phyloP scores from a whole-genome alignment of 2,329 filamentous ascomycete genomes.

The Stemphylium beticola region DNA sequence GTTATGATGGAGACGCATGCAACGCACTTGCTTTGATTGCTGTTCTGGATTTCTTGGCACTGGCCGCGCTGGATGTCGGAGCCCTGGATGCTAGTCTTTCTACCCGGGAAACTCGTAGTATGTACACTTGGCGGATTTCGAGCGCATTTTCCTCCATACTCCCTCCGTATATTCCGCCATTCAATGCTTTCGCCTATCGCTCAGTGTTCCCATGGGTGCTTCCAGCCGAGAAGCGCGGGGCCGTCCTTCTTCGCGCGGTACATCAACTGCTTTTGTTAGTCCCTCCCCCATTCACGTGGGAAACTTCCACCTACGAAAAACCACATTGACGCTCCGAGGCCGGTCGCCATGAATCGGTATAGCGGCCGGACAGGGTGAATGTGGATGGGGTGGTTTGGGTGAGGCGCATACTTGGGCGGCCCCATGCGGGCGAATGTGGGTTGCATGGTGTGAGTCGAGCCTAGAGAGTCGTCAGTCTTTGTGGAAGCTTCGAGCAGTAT shows the following conservation, averaged over 20 bases:
- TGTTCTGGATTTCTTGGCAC: slow-evolving; percentile 3
- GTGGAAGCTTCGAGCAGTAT: not conserved
- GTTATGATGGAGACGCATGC: not conserved
- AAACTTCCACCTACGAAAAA: slow-evolving; percentile 77
- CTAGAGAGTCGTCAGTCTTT: slow-evolving; percentile 18
- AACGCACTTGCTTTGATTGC: not conserved
- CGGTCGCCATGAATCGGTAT: slow-evolving; percentile 86
- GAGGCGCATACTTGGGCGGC: slow-evolving; percentile 47
- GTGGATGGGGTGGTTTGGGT: slow-evolving; percentile 59
- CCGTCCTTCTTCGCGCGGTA: slow-evolving; percentile 97
- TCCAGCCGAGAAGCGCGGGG: slow-evolving; percentile 87
- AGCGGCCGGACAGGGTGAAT: slow-evolving; percentile 69
- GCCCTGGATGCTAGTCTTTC: not conserved
- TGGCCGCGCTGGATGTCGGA: not conserved
- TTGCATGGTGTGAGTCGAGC: slow-evolving; percentile 36
- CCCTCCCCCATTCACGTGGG: not conserved
- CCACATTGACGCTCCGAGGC: slow-evolving; percentile 96
- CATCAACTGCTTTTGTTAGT: slow-evolving; percentile 70
- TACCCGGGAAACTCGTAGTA: not conserved
- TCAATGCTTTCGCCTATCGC: not conserved
- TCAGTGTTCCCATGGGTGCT: slow-evolving; percentile 68
- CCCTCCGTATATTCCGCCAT: not conserved
- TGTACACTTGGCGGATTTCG: not conserved
- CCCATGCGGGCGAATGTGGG: slow-evolving; percentile 41
- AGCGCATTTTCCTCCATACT: not conserved